Base-by-base conservation (phyloP, 2,329 filamentous ascomycete genomes). In the Aspergillus sp. region DNA sequence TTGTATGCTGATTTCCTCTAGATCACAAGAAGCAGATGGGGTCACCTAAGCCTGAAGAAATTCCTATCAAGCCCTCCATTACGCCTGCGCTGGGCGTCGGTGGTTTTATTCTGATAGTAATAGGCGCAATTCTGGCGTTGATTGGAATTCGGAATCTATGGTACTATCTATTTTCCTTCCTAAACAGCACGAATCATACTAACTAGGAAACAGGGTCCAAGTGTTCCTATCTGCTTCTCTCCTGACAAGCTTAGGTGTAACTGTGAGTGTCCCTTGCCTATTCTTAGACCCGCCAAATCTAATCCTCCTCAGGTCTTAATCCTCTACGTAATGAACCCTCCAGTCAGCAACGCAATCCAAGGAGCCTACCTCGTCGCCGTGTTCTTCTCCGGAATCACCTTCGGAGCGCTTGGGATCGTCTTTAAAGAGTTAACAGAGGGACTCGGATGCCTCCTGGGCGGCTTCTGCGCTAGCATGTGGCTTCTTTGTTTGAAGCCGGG, bases 401-500 rank as follows among this genome's bases (percentile, higher is more conserved):
- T 95, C 17, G 91, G 90, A 13, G 86, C 76, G 10, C 71, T 84
- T 3, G 81, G 89, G 0, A 76, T 90, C 7, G 75, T 95, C 9
- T 95, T 96, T 69, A 80, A 82, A 48, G 90, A 96, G 58, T 75
- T 95, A 41, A 90, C 88, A 0, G 84, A 86, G 65, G 85, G 90
- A 48, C 72, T 95, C n/a, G 88, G 86, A 2, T 95, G 88, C 62
- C 73, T 91, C n/a, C 74, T 95, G 0, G 90, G 89, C 22, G 90
- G 90, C 0, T 95, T 93, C 65, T 89, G 84, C 54, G 63, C 93
- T 6, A 83, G 84, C 62, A 95, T 95, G 90, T 97, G 91, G 91
- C 75, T 97, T 45, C 75, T 96, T 41, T 84, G 84, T 20, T 69
- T 96, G 39, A 84, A 82, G 48, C 76, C 83, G 0, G 90, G 89